Percentiles rank a stretch among this genome's conserved stretches.
These are phyloP conservation scores for Cryptococcus floricola DNA, from an alignment of 1,284 basidiomycete species.

Conservation along the genomic window DNA sequence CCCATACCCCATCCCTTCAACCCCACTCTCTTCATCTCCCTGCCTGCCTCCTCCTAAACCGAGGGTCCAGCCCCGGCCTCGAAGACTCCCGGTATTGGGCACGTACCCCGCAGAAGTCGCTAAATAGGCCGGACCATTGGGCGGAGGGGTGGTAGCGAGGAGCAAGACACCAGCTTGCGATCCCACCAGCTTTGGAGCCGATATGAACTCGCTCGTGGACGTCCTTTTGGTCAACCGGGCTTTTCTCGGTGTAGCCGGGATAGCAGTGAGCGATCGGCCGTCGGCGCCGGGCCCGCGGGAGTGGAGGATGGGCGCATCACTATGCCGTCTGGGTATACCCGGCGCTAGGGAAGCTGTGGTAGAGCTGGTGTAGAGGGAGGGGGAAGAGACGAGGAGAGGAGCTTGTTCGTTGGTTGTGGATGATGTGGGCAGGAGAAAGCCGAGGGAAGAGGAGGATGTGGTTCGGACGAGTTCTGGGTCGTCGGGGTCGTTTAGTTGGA, in stretches of 20 bases:
- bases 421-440: slow-evolving; percentile 16
- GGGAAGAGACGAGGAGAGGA: slow-evolving; percentile 20
- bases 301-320: not conserved
- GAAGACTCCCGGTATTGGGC: no score
- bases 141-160: slow-evolving; percentile 39
- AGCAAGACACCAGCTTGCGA: slow-evolving; percentile 40
- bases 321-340: not conserved
- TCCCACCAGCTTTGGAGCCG: slow-evolving; percentile 22
- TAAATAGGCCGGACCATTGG: not conserved
- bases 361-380: not conserved
- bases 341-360: not conserved
- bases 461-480: not conserved
- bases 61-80: no score
- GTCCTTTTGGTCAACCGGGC: slow-evolving; percentile 16
- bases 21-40: slow-evolving; percentile 13
- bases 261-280: not conserved
- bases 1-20: slow-evolving; percentile 6
- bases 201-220: slow-evolving; percentile 23
- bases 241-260: not conserved
- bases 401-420: slow-evolving; percentile 18
- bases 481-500: not conserved
- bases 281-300: not conserved
- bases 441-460: slow-evolving; percentile 14
- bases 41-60: not conserved
- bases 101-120: no score